These are phyloP conservation scores for Trichosporon inkin DNA, from an alignment of 1,284 basidiomycete species.

Conservation along the genomic window DNA sequence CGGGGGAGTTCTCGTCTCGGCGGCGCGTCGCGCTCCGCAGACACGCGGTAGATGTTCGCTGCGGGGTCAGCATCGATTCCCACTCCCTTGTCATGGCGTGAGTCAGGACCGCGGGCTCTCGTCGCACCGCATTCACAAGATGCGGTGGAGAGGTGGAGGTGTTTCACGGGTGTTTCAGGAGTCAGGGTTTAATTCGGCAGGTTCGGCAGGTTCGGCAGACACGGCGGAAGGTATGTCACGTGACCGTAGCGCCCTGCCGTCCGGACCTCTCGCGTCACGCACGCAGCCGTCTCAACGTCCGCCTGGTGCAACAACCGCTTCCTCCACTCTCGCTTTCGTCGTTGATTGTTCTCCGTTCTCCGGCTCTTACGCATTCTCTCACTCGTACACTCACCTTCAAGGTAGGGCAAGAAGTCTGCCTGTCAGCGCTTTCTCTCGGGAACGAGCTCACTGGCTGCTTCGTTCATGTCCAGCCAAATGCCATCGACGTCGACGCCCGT, in stretches of 20 bases:
- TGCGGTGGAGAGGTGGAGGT: background rate
- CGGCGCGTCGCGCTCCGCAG: conserved; percentile 21
- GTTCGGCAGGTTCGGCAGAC: background rate
- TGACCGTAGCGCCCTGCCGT: no score
- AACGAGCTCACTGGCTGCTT: conserved; percentile 50
- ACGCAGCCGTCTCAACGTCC: no score
- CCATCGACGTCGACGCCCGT: conserved; percentile 37
- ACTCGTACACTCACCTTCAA: conserved; percentile 1
- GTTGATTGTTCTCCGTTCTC: background rate
- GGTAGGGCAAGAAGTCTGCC: conserved; percentile 31
- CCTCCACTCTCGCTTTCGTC: background rate
- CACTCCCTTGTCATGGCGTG: background rate
- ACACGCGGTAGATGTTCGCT: conserved; percentile 28
- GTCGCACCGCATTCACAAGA: no score
- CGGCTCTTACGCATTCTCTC: background rate
- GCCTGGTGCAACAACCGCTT: background rate
- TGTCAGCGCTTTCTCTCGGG: no score
- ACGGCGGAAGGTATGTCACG: no score
- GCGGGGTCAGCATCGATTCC: conserved; percentile 7
- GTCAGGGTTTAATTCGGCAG: no score
- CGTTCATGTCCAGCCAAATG: conserved; percentile 64
- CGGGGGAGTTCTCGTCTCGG: conserved; percentile 19
- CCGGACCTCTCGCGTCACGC: no score
- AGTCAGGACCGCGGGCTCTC: background rate
- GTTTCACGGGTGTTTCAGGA: no score